Percentiles rank a stretch among this genome's conserved stretches.
Conservation (phyloP, 2,329 filamentous ascomycete genomes). For the Sclerotinia minor region DNA sequence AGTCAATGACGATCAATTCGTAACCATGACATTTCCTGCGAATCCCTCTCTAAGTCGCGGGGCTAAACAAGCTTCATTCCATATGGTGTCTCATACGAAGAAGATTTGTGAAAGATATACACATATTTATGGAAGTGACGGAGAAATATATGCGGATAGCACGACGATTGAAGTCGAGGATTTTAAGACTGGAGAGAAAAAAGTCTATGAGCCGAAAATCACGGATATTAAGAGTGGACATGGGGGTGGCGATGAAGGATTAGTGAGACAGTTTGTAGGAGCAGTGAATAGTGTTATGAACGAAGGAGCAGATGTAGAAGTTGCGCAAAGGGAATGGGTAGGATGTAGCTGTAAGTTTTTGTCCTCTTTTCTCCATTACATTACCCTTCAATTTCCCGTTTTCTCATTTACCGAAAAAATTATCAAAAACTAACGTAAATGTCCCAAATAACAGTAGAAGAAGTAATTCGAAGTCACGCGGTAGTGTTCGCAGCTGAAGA, state of each 20-base stretch:
- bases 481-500: constrained; percentile 94
- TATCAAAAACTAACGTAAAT: not conserved
- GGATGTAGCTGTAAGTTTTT: constrained; percentile 61
- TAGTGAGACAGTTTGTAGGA: constrained; percentile 78
- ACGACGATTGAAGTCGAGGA: constrained; percentile 72
- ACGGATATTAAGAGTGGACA: constrained; percentile 57
- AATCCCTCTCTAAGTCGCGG: constrained; percentile 43
- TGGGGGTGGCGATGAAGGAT: constrained; percentile 77
- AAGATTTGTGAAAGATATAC: constrained; percentile 85
- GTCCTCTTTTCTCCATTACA: not conserved
- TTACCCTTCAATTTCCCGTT: not conserved
- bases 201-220: constrained; percentile 59
- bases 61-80: constrained; percentile 83
- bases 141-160: constrained; percentile 86
- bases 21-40: constrained; percentile 74
- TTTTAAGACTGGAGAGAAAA: constrained; percentile 58
- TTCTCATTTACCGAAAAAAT: not conserved
- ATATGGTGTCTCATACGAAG: constrained; percentile 91
- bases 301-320: constrained; percentile 61
- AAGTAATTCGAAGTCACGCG: constrained; percentile 85
- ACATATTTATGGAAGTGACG: constrained; percentile 79
- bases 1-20: constrained; percentile 89
- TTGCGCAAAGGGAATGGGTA: constrained; percentile 73
- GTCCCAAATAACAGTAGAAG: constrained; percentile 56
- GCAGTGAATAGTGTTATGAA: constrained; percentile 81